Evolutionary conservation across 179 eudicot species (phyloP), one percentile per base, ranked within the genome.

Genomic region (Silene noctiflora): DNA sequence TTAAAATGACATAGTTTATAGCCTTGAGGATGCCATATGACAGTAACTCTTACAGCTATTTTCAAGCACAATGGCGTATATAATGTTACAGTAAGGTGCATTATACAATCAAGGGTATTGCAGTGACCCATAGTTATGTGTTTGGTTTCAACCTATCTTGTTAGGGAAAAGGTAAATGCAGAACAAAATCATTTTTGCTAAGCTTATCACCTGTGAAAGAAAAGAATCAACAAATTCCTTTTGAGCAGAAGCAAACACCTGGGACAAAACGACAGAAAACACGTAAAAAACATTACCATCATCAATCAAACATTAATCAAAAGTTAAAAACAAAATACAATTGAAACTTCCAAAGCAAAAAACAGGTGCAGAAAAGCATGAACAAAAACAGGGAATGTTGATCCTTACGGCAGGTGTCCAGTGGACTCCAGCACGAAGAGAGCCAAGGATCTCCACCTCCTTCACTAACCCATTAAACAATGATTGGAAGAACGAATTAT

Each of bases 341-440:
- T 27, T 42, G 33, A 2, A 70, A 76, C 29, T 56, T 29, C 55
- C 53, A 22, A 22, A 12, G 22, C 13, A n/a, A 29, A 56, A 55
- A 42, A 13, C 14, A 8, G 16, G 48, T 19, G 42, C 0, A 33
- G 19, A 44, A 71, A 77, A 46, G 63, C 35, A 46, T 17, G 76
- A 20, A 31, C 6, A 24, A 53, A 24, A 63, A 44, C 17, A 21
- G n/a, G 21, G 13, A 53, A 8, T 72, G 12, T 29, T 7, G 55
- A 73, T 75, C 80, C 93, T 63, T 90, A 93, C 99, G 68, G 89
- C 71, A 29, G 99, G 99, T 39, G 99, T 96, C 99, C 99, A 96
- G 71, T 93, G 93, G 44, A 90, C 97, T 82, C 99, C 99, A 72
- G 98, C 98, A 71, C 99, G 98, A 82, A 96, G 88, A 11, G 96